A percentile compares a stretch with the other conserved stretches of the same genome.
These are phyloP conservation scores for Wickerhamomyces chaumierensis DNA, from an alignment of 805 yeast genomes.

Conservation along the genomic window DNA sequence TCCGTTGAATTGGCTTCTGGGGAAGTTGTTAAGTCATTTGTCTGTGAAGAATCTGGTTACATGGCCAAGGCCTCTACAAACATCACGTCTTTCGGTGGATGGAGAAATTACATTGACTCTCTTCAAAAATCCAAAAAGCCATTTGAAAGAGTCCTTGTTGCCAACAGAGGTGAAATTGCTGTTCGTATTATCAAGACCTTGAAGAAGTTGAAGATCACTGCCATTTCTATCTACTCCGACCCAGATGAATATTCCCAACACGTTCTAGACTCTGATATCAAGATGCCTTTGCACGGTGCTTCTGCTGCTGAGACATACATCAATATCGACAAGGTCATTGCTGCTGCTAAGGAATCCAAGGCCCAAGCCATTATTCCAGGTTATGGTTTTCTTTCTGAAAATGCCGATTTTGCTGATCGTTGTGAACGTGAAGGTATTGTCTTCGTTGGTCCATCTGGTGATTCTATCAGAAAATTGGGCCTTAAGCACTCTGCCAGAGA, in stretches of 20 bases:
- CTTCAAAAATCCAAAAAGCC: conserved; percentile 37
- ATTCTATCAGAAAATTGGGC: conserved; percentile 83
- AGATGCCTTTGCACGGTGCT: conserved; percentile 67
- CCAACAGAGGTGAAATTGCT: conserved; percentile 97
- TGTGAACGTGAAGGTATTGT: conserved; percentile 74
- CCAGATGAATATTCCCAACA: conserved; percentile 85
- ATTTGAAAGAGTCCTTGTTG: conserved; percentile 78
- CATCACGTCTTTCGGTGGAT: conserved; percentile 82
- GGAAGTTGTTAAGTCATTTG: conserved; percentile 81
- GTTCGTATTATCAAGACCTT: conserved; percentile 86
- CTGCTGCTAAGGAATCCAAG: conserved; percentile 72
- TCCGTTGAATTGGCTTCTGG: conserved; percentile 77
- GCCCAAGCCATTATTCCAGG: conserved; percentile 98
- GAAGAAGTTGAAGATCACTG: conserved; percentile 62
- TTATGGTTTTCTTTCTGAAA: conserved; percentile 91
- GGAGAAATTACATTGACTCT: conserved; percentile 52
- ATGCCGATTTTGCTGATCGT: conserved; percentile 90
- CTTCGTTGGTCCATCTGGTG: conserved; percentile 95
- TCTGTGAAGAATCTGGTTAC: conserved; percentile 89
- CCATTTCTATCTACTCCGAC: conserved; percentile 87
- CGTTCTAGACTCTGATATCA: conserved; percentile 71
- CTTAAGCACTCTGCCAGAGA: conserved; percentile 94
- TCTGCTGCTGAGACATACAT: conserved; percentile 90
- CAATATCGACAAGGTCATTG: conserved; percentile 71
- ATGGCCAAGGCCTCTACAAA: conserved; percentile 60